These are phyloP conservation scores for Neurospora sp. DNA, from an alignment of 495 filamentous ascomycete genomes.

Conservation along the genomic window DNA sequence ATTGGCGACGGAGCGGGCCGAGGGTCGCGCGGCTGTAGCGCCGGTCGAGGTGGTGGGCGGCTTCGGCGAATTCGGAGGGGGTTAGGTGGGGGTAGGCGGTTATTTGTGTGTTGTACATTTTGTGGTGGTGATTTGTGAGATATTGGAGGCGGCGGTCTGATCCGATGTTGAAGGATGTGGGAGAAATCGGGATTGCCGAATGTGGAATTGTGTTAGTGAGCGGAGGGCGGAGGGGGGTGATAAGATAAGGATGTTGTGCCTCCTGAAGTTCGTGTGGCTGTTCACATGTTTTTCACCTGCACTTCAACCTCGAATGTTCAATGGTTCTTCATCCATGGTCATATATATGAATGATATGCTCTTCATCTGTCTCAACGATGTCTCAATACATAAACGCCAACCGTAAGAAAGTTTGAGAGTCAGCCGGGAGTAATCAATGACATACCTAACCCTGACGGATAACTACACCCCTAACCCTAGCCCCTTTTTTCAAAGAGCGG, in stretches of 20 bases:
- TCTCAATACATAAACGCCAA: no score
- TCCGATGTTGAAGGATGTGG: no score
- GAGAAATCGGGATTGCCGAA: not conserved
- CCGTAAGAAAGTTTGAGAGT: no score
- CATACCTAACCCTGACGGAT: not conserved
- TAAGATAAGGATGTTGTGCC: not conserved
- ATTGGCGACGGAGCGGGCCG: constrained; percentile 33
- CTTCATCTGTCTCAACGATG: no score
- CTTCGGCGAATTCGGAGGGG: constrained; percentile 48
- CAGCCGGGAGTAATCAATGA: not conserved
- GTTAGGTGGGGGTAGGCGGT: constrained; percentile 55
- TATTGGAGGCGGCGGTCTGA: no score
- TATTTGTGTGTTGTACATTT: no score
- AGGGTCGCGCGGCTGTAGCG: constrained; percentile 42
- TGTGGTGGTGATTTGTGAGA: no score
- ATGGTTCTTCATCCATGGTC: no score
- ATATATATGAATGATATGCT: no score
- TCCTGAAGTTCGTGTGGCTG: not conserved
- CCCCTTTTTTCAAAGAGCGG: not conserved
- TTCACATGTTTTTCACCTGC: not conserved
- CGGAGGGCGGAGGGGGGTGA: not conserved
- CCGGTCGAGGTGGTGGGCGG: constrained; percentile 48
- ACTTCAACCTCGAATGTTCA: not conserved
- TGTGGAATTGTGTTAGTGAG: not conserved
- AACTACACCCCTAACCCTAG: not conserved